Percentiles rank a stretch among this genome's conserved stretches.
Conservation (phyloP, 208 protist species). For the Leishmania amazonensis region DNA sequence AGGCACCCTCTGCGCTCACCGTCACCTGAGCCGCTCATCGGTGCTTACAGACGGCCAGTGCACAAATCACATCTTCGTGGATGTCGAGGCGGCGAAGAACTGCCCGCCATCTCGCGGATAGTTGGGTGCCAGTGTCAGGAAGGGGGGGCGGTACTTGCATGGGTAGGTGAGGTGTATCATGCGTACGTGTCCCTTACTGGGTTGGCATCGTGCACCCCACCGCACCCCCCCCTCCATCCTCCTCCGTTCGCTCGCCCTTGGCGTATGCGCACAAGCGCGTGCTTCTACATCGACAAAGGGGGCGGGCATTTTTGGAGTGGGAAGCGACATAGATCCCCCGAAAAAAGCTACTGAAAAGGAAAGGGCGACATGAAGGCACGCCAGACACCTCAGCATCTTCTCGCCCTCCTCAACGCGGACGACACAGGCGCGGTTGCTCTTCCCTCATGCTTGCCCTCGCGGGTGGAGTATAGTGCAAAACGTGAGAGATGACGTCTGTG, state of each 20-base stretch:
- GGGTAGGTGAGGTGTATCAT: neutral
- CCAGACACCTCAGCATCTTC: neutral
- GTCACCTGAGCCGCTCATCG: neutral
- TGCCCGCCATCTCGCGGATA: neutral
- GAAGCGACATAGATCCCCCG: neutral
- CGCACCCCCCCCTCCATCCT: neutral
- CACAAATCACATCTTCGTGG: conserved; percentile 10
- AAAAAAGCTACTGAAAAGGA: neutral
- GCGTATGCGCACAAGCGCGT: neutral
- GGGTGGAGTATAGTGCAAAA: neutral
- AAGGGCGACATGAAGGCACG: neutral
- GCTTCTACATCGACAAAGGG: neutral
- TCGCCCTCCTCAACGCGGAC: neutral
- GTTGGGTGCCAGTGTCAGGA: neutral
- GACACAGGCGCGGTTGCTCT: neutral
- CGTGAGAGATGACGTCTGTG: neutral
- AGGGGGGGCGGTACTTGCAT: neutral
- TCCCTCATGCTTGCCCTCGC: neutral
- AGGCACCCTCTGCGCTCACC: neutral
- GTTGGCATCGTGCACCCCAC: neutral
- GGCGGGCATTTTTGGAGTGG: no score
- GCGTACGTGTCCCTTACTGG: neutral
- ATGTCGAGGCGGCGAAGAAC: conserved; percentile 26
- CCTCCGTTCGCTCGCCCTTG: neutral
- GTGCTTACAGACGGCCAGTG: conserved; percentile 17